A percentile compares a stretch with the other conserved stretches of the same genome.
Evolutionary conservation across 2,329 filamentous ascomycete species (phyloP).

Genomic region (Canariomyces notabilis): DNA sequence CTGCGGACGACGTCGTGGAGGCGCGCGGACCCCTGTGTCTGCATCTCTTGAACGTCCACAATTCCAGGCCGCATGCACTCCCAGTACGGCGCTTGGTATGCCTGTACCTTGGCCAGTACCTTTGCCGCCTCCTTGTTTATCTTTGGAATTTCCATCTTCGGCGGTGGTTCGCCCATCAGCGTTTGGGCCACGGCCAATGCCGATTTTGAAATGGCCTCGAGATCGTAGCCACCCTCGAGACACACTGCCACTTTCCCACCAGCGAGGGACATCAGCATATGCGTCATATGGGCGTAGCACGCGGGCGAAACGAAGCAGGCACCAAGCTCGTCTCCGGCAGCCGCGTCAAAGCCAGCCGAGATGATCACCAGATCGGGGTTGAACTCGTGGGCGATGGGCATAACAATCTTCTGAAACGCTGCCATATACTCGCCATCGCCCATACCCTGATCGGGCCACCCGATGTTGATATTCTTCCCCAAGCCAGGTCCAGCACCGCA

Average conservation of each 20-base stretch:
- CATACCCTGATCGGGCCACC: constrained; percentile 71
- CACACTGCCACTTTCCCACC: constrained; percentile 87
- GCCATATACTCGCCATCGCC: constrained; percentile 95
- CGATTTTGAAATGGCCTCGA: constrained; percentile 86
- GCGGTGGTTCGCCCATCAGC: constrained; percentile 90
- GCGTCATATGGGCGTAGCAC: constrained; percentile 97
- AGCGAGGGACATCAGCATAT: constrained; percentile 96
- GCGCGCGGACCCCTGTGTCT: constrained; percentile 52
- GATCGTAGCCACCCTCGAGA: constrained; percentile 92
- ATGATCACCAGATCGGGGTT: constrained; percentile 92
- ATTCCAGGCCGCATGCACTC: constrained; percentile 74
- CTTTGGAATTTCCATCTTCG: constrained; percentile 51
- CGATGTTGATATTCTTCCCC: constrained; percentile 62
- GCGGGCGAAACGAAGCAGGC: constrained; percentile 86
- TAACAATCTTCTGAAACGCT: constrained; percentile 91
- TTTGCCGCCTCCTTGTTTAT: constrained; percentile 54
- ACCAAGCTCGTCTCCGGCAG: constrained; percentile 86
- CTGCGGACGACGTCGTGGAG: constrained; percentile 76
- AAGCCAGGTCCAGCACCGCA: constrained; percentile 51
- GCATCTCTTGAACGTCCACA: constrained; percentile 48
- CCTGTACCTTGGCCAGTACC: constrained; percentile 54
- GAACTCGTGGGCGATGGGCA: constrained; percentile 94
- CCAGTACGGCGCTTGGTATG: constrained; percentile 70
- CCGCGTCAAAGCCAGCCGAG: constrained; percentile 93
- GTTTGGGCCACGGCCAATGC: constrained; percentile 87